Conservation (phyloP, 2,329 filamentous ascomycete species). For the Daldinia sp. region DNA sequence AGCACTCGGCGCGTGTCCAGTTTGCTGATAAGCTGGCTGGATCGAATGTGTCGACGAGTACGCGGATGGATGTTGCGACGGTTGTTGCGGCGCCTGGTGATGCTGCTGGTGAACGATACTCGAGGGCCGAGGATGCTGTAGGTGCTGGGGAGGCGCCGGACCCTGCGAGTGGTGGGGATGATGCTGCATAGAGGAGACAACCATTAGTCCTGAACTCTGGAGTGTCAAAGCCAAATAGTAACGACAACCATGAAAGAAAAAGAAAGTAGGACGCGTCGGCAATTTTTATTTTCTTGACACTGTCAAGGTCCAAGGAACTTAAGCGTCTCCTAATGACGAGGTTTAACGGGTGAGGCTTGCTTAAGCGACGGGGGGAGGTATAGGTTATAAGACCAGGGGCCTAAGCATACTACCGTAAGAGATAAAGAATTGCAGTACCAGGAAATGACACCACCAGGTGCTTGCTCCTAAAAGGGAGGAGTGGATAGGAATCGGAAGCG, state of each 20-base stretch:
- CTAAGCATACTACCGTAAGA: conserved; percentile 42
- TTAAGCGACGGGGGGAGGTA: conserved; percentile 44
- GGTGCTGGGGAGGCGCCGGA: conserved; percentile 71
- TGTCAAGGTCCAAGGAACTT: conserved; percentile 55
- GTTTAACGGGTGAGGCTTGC: conserved; percentile 48
- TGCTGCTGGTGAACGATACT: conserved; percentile 79
- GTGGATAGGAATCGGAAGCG: conserved; percentile 49
- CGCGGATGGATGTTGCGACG: conserved; percentile 68
- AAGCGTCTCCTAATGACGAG: conserved; percentile 56
- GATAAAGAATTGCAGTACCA: conserved; percentile 47
- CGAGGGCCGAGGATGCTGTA: conserved; percentile 75
- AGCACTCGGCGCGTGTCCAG: conserved; percentile 67
- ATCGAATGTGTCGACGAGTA: conserved; percentile 74
- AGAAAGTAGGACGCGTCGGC: conserved; percentile 57
- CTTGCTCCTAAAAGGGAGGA: conserved; percentile 44
- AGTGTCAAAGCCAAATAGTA: conserved; percentile 46
- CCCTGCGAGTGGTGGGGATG: conserved; percentile 78
- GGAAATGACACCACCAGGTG: conserved; percentile 45
- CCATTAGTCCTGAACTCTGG: conserved; percentile 59
- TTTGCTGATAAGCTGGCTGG: conserved; percentile 73
- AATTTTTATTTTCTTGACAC: conserved; percentile 55
- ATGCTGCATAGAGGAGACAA: conserved; percentile 74
- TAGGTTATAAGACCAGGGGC: conserved; percentile 46
- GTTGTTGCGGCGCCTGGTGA: conserved; percentile 69
- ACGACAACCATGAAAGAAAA: conserved; percentile 51